Evolutionary conservation across 768 basidiomycete species (phyloP).

Genomic region (Leccinum uliginosum): DNA sequence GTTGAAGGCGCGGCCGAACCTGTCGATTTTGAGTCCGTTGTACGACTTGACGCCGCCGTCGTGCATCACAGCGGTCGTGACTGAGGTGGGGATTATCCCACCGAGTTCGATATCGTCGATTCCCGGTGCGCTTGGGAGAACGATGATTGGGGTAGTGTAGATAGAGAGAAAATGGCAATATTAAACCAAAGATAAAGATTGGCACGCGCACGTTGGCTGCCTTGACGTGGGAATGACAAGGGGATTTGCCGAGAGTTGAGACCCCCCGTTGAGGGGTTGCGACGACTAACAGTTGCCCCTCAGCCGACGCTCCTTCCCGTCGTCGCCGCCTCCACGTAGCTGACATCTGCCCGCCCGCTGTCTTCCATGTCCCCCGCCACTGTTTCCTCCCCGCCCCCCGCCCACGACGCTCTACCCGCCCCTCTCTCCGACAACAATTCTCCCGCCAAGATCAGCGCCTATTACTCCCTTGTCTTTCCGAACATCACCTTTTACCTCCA

Average conservation of each 20-base stretch:
- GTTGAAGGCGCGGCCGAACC: conserved; percentile 40
- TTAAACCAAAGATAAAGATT: neutral
- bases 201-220: conserved; percentile 18
- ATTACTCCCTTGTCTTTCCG: conserved; percentile 91
- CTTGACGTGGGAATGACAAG: conserved; percentile 11
- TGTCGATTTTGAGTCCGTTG: conserved; percentile 80
- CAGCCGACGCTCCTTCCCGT: conserved; percentile 1
- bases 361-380: conserved; percentile 25
- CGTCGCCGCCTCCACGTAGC: conserved; percentile 8
- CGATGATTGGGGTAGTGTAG: conserved; percentile 16
- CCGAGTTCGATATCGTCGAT: conserved; percentile 87
- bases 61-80: conserved; percentile 93
- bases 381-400: conserved; percentile 4
- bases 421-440: conserved; percentile 16
- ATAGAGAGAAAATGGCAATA: neutral
- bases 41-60: conserved; percentile 94
- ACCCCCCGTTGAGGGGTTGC: conserved; percentile 9
- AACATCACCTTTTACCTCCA: conserved; percentile 97
- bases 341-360: conserved; percentile 8
- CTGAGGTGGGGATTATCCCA: conserved; percentile 94
- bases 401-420: conserved; percentile 6
- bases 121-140: conserved; percentile 54
- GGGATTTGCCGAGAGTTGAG: conserved; percentile 12
- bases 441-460: conserved; percentile 84
- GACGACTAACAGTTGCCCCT: neutral